phyloP scores from a whole-genome alignment of 2,329 filamentous ascomycete genomes.

The Hymenoscyphus albidus region DNA sequence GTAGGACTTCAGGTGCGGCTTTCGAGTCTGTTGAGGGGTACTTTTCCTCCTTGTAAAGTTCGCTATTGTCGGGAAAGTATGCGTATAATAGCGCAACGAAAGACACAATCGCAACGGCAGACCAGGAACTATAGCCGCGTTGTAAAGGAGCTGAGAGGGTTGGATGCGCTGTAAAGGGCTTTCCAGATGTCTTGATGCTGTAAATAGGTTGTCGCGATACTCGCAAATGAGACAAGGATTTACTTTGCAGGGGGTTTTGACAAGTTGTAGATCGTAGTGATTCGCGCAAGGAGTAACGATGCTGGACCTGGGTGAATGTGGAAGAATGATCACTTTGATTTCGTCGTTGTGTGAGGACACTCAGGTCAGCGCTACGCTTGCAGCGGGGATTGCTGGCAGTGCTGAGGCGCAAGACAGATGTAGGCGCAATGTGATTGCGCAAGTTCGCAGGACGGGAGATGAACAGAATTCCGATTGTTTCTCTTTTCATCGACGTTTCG shows the following conservation, averaged over 20 bases:
- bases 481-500: conserved; percentile 7
- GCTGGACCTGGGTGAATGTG: background rate
- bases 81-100: conserved; percentile 19
- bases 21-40: background rate
- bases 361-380: background rate
- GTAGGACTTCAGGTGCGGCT: background rate
- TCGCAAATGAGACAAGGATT: conserved; percentile 3
- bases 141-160: conserved; percentile 4
- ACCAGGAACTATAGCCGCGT: conserved; percentile 20
- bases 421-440: background rate
- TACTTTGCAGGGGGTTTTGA: background rate
- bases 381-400: background rate
- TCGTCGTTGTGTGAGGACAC: background rate
- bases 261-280: background rate
- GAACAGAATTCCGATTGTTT: background rate
- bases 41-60: conserved; percentile 2
- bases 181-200: background rate
- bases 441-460: background rate
- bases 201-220: conserved; percentile 7
- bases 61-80: conserved; percentile 4
- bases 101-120: conserved; percentile 12
- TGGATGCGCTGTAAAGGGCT: background rate
- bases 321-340: background rate
- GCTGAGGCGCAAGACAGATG: background rate
- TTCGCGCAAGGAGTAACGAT: background rate